Conservation (phyloP, 768 basidiomycete species). For the Leccinellum rugosiceps region DNA sequence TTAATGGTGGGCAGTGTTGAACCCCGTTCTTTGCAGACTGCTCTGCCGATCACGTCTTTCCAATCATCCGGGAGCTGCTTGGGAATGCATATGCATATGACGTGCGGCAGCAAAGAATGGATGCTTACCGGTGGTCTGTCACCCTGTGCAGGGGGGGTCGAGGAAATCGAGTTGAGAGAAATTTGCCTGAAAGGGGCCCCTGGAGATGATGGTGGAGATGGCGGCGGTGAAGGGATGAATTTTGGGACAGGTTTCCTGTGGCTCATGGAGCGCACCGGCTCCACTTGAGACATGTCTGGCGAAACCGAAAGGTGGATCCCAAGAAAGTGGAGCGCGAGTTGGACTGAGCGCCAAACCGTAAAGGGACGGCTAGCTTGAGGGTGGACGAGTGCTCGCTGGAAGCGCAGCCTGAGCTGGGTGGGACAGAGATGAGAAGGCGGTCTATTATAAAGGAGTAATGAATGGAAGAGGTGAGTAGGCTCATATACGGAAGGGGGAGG, state of each 20-base stretch:
- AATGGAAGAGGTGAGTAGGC: conserved; percentile 23
- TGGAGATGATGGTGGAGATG: conserved; percentile 35
- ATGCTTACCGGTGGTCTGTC: conserved; percentile 33
- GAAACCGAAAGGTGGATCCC: conserved; percentile 4
- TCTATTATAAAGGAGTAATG: conserved; percentile 28
- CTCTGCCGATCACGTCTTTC: conserved; percentile 34
- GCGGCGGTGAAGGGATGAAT: conserved; percentile 63
- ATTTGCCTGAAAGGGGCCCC: conserved; percentile 33
- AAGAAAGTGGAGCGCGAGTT: conserved; percentile 2
- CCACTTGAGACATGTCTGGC: conserved; percentile 26
- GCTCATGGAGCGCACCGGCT: conserved; percentile 43
- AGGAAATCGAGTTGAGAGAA: conserved; percentile 27
- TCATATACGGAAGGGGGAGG: conserved; percentile 31
- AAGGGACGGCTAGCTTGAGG: conserved; percentile 7
- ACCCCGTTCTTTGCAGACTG: conserved; percentile 31
- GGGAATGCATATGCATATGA: conserved; percentile 4
- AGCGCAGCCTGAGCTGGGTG: conserved; percentile 20
- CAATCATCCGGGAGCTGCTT: conserved; percentile 34
- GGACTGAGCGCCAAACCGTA: conserved; percentile 11
- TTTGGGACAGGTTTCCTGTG: conserved; percentile 70
- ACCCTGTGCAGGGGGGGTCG: conserved; percentile 12
- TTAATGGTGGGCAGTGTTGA: conserved; percentile 32
- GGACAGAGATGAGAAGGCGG: conserved; percentile 27
- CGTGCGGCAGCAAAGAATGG: neutral
- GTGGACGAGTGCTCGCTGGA: conserved; percentile 17